phyloP scores from a whole-genome alignment of 2,329 filamentous ascomycete species.

The Lachnellula hyalina region DNA sequence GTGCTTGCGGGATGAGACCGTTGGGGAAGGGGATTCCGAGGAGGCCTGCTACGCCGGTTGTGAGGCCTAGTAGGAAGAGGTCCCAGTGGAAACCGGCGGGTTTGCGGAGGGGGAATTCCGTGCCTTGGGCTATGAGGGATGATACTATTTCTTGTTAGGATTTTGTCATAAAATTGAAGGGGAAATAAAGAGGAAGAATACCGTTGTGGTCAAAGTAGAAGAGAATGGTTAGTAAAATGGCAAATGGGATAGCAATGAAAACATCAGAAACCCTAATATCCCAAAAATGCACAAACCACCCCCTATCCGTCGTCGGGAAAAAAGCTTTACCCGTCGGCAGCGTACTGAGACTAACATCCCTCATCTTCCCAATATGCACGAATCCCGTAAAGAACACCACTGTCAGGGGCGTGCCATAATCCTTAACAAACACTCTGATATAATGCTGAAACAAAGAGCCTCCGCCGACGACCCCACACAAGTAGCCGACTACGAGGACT shows the following conservation, averaged over 20 bases:
- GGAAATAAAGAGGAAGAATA: conserved; percentile 33
- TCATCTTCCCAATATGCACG: conserved; percentile 80
- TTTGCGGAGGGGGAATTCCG: conserved; percentile 74
- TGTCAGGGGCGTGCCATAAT: conserved; percentile 80
- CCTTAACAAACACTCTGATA: conserved; percentile 76
- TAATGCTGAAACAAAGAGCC: conserved; percentile 70
- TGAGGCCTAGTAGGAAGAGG: conserved; percentile 72
- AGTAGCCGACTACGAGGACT: conserved; percentile 71
- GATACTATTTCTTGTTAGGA: conserved; percentile 49
- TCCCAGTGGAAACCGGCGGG: conserved; percentile 86
- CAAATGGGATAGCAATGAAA: conserved; percentile 84
- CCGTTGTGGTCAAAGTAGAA: conserved; percentile 91
- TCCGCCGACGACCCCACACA: conserved; percentile 65
- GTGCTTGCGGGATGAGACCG: conserved; percentile 76
- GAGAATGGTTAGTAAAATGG: conserved; percentile 72
- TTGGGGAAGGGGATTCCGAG: conserved; percentile 78
- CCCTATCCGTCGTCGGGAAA: conserved; percentile 65
- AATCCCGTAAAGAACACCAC: conserved; percentile 88
- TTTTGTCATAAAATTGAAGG: neutral
- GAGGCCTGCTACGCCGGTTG: conserved; percentile 69
- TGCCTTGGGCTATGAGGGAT: conserved; percentile 76
- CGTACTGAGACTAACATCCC: conserved; percentile 59
- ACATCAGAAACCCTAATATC: conserved; percentile 66
- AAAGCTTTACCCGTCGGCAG: conserved; percentile 75
- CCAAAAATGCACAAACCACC: conserved; percentile 81